Conservation (phyloP, 2,329 filamentous ascomycete genomes). For the Gyromitra esculenta region DNA sequence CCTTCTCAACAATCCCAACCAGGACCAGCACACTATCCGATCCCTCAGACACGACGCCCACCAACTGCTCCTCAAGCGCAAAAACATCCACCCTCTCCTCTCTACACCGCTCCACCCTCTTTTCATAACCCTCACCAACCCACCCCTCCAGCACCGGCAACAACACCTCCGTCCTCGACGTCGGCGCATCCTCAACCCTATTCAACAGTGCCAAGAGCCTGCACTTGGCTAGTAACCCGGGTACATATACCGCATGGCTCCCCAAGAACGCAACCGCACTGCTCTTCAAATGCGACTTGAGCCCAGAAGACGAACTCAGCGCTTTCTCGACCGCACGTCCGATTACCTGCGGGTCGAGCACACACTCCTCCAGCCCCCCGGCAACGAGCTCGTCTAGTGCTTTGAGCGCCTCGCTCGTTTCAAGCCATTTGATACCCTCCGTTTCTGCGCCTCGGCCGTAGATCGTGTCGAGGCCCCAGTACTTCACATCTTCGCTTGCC, state of each 20-base stretch:
- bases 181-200: slow-evolving; percentile 76
- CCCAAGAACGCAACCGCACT: slow-evolving; percentile 75
- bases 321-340: slow-evolving; percentile 57
- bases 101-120: slow-evolving; percentile 60
- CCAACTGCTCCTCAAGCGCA: slow-evolving; percentile 66
- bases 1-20: slow-evolving; percentile 61
- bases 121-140: slow-evolving; percentile 61
- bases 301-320: slow-evolving; percentile 18
- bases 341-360: slow-evolving; percentile 79
- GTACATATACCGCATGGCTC: slow-evolving; percentile 75
- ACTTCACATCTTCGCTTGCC: slow-evolving; percentile 61
- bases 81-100: slow-evolving; percentile 64
- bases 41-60: slow-evolving; percentile 67
- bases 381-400: slow-evolving; percentile 74
- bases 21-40: slow-evolving; percentile 67
- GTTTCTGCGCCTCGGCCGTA: slow-evolving; percentile 69
- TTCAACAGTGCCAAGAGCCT: slow-evolving; percentile 77
- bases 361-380: slow-evolving; percentile 82
- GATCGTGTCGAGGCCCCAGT: slow-evolving; percentile 72
- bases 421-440: slow-evolving; percentile 67
- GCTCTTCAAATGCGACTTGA: slow-evolving; percentile 63
- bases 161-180: slow-evolving; percentile 77
- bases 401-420: slow-evolving; percentile 68
- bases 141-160: slow-evolving; percentile 78
- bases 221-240: slow-evolving; percentile 74